These are phyloP conservation scores for Sphaerulina vaccinii DNA, from an alignment of 2,329 filamentous ascomycete species.

Conservation along the genomic window DNA sequence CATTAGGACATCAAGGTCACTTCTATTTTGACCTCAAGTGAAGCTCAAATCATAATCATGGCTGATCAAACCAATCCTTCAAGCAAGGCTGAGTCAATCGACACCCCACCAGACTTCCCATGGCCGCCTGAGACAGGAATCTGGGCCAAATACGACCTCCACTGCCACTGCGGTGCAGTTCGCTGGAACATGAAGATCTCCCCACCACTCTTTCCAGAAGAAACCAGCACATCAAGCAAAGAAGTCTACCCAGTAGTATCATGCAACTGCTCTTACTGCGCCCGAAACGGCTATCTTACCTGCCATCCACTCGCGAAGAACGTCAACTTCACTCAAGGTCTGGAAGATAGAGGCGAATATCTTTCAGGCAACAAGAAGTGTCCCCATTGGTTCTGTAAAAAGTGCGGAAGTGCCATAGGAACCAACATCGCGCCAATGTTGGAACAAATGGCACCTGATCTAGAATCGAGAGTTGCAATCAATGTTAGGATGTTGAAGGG, in stretches of 20 bases:
- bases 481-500: constrained; percentile 33
- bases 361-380: constrained; percentile 18
- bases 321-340: constrained; percentile 25
- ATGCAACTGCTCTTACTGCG: constrained; percentile 32
- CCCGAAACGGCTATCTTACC: constrained; percentile 23
- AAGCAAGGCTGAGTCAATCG: too few species aligned
- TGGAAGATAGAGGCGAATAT: constrained; percentile 26
- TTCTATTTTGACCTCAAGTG: too few species aligned
- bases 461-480: constrained; percentile 17
- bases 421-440: constrained; percentile 24
- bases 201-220: constrained; percentile 27
- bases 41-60: too few species aligned
- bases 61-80: neutral
- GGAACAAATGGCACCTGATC: constrained; percentile 19
- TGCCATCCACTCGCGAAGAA: constrained; percentile 27
- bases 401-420: constrained; percentile 26
- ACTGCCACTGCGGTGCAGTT: constrained; percentile 35
- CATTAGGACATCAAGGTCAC: too few species aligned
- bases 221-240: constrained; percentile 2
- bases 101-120: too few species aligned
- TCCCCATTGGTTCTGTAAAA: constrained; percentile 29
- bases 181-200: constrained; percentile 29
- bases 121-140: constrained; percentile 23
- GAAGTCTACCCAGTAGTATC: constrained; percentile 24
- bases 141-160: constrained; percentile 25